These are phyloP conservation scores for Dendrobium catenatum DNA, from an alignment of 106 monocot species.

Conservation along the genomic window DNA sequence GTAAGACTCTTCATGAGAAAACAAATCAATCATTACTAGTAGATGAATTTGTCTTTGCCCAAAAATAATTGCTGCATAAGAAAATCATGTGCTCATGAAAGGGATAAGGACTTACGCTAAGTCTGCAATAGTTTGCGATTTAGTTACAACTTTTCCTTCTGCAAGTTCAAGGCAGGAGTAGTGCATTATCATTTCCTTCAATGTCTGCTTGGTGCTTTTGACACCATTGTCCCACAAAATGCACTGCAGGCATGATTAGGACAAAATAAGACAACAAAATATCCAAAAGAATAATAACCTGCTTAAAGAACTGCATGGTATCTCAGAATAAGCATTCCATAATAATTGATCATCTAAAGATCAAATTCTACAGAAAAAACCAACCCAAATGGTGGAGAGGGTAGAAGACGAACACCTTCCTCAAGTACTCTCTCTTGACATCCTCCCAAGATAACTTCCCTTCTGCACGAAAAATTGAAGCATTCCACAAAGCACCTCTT, in stretches of 20 bases:
- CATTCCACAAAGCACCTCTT: constrained; percentile 98
- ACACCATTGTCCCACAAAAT: constrained; percentile 97
- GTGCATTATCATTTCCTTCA: constrained; percentile 98
- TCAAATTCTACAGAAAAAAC: not conserved
- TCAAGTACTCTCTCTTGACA: constrained; percentile 79
- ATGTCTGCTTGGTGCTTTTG: constrained; percentile 90
- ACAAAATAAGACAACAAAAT: not conserved
- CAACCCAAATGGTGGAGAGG: not conserved
- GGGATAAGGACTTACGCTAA: constrained; percentile 50
- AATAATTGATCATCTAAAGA: not conserved
- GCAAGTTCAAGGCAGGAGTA: constrained; percentile 85
- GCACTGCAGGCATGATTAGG: constrained; percentile 31
- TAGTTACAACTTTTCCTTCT: constrained; percentile 81
- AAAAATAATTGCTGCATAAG: not conserved
- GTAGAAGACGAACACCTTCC: constrained; percentile 54
- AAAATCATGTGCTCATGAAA: not conserved
- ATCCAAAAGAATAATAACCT: not conserved
- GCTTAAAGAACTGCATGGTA: not conserved
- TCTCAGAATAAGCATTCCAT: not conserved
- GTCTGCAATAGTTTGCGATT: constrained; percentile 57
- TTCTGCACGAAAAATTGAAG: constrained; percentile 70
- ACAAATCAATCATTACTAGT: too few species aligned
- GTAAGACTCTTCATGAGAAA: too few species aligned
- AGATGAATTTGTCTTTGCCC: not conserved
- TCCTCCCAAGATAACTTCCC: constrained; percentile 76